Evolutionary conservation across 352 stramenopile genomes (phyloP).

Genomic region (Globisporangium cystogenes): DNA sequence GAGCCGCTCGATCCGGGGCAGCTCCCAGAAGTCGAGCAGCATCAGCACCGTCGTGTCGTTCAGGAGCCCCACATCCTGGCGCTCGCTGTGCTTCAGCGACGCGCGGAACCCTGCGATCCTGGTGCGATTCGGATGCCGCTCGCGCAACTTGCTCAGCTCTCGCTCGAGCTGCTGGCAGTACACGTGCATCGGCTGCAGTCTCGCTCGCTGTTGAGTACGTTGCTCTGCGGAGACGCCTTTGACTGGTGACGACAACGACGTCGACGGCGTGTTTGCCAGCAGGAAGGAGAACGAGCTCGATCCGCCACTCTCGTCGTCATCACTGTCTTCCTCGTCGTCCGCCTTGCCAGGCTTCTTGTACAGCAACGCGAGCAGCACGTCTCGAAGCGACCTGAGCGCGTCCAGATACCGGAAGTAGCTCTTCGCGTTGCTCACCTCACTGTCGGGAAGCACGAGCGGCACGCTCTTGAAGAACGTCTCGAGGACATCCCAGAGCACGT

Average conservation of each 20-base stretch:
- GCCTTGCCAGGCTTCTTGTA: conserved; percentile 28
- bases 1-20: conserved; percentile 48
- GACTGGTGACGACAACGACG: not conserved
- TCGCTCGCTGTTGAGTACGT: conserved; percentile 1
- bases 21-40: conserved; percentile 60
- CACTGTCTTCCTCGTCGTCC: conserved; percentile 12
- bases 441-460: conserved; percentile 41
- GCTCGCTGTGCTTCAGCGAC: conserved; percentile 17
- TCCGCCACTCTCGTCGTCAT: conserved; percentile 15
- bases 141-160: conserved; percentile 39
- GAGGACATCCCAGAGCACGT: conserved; percentile 48
- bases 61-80: conserved; percentile 37
- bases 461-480: conserved; percentile 63
- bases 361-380: conserved; percentile 39
- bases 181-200: conserved; percentile 34
- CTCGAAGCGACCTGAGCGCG: conserved; percentile 43
- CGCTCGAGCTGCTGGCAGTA: conserved; percentile 64
- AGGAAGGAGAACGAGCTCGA: conserved; percentile 2
- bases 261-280: not conserved
- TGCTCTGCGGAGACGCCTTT: not conserved
- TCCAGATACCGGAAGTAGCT: conserved; percentile 49
- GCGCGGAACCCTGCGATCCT: conserved; percentile 6
- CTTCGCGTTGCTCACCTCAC: conserved; percentile 37
- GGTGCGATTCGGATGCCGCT: conserved; percentile 16
- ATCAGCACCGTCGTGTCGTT: conserved; percentile 54